Conservation (phyloP, 495 filamentous ascomycete species). For the Clohesyomyces aquaticus region DNA sequence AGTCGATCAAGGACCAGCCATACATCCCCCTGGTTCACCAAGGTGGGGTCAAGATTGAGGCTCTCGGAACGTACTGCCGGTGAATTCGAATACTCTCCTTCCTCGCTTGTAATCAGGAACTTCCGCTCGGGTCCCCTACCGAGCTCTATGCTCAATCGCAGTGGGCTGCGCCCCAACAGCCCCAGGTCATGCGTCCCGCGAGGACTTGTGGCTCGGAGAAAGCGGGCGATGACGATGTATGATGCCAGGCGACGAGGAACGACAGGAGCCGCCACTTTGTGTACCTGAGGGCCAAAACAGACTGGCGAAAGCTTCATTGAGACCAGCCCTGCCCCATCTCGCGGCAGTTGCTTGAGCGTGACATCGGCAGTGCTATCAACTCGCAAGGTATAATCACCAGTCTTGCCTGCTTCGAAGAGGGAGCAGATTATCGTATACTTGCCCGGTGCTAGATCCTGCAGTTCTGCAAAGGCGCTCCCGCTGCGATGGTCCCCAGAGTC, state of each 20-base stretch:
- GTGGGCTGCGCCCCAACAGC: constrained; percentile 55
- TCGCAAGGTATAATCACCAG: constrained; percentile 73
- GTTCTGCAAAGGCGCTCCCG: constrained; percentile 71
- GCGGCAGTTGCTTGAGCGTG: constrained; percentile 57
- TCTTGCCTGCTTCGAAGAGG: constrained; percentile 80
- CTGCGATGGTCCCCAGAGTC: constrained; percentile 84
- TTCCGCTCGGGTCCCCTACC: constrained; percentile 69
- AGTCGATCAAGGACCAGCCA: constrained; percentile 79
- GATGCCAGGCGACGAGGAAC: constrained; percentile 33
- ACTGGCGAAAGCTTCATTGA: constrained; percentile 34
- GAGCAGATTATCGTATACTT: constrained; percentile 85
- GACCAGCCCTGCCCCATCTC: constrained; percentile 71
- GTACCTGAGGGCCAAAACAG: constrained; percentile 33
- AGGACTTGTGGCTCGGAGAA: constrained; percentile 41
- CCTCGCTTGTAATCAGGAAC: constrained; percentile 58
- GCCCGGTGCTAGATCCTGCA: constrained; percentile 61
- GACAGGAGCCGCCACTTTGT: constrained; percentile 43
- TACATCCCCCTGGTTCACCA: constrained; percentile 56
- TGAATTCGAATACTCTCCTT: constrained; percentile 70
- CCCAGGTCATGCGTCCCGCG: constrained; percentile 40
- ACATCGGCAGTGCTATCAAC: constrained; percentile 64
- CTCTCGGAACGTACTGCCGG: constrained; percentile 68
- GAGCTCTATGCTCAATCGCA: constrained; percentile 67
- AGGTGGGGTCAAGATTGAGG: constrained; percentile 67
- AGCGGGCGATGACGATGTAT: constrained; percentile 30